Base-by-base conservation (phyloP, 495 filamentous ascomycete genomes). In the Penicillium steckii region DNA sequence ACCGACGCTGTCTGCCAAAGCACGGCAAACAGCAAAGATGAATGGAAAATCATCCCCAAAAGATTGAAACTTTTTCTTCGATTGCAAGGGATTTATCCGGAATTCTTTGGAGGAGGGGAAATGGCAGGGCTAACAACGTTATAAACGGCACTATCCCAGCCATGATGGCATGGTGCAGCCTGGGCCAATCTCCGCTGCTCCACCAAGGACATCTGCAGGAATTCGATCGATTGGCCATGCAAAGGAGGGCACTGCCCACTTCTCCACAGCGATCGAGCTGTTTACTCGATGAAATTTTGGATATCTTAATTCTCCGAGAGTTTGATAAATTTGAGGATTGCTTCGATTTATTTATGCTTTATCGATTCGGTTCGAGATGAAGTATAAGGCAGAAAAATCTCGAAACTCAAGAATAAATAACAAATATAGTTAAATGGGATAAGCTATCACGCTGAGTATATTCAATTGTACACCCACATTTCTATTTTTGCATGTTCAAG, bases 151-250 rank as follows among this genome's bases (percentile, higher is more conserved):
- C 8, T 7, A 8, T 8, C 18, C 38, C 8, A n/a, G 8, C 4
- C 38, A 41, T 41, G 38, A 41, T 41, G 38, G 38, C 38, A 41
- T 41, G 5, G 38, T 7, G 38, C 32, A 35, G 13, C 38, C 38
- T 41, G 38, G 9, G 38, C 38, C 38, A 41, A 41, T 41, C 38
- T 41, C 38, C 38, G 38, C 38, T 41, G 38, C 38, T 41, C 38
- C 38, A 23, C 38, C 4, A 12, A 4, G 19, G 8, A 3, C 10
- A 2, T 8, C 10, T 41, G 18, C 18, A 41, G 38, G 38, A 41
- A 41, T 12, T 21, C 9, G 17, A 23, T 8, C 23, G 38, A 22
- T 41, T 41, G 38, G 38, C 8, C n/a, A 38, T 23, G 38, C 38
- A 5, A 12, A 29, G 27, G 12, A 23, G 38, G 21, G 19, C 38